Percentiles rank a stretch among this genome's conserved stretches.
These are phyloP conservation scores for Volvox carteri DNA, from an alignment of 163 green algal genomes.

Conservation along the genomic window DNA sequence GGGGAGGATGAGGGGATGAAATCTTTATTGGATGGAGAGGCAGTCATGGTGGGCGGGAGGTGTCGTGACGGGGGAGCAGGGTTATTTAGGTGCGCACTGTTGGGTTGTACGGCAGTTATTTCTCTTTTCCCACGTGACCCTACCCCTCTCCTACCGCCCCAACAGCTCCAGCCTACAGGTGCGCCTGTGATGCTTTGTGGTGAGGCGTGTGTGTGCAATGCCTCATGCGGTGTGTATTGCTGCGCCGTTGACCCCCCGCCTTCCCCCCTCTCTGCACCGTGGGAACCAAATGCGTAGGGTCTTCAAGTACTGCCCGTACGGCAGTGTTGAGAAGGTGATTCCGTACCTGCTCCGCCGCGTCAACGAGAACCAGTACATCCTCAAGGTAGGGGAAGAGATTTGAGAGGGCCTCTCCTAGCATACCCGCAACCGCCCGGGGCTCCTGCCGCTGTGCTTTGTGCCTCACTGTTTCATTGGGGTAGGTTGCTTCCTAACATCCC, in stretches of 20 bases:
- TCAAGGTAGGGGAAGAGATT: conserved; percentile 55
- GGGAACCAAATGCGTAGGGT: too few species aligned
- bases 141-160: too few species aligned
- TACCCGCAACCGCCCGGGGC: not conserved
- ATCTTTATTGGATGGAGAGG: too few species aligned
- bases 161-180: too few species aligned
- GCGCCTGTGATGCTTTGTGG: too few species aligned
- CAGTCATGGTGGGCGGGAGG: too few species aligned
- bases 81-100: too few species aligned
- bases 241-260: not conserved
- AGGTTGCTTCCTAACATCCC: not conserved
- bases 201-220: not conserved
- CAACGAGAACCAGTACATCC: conserved; percentile 85
- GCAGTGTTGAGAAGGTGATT: conserved; percentile 71
- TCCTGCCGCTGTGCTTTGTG: not conserved
- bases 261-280: not conserved
- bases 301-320: conserved; percentile 50
- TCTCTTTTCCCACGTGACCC: too few species aligned
- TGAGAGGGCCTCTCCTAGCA: not conserved
- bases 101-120: too few species aligned
- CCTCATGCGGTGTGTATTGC: not conserved
- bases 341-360: conserved; percentile 89
- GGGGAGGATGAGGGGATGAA: not conserved
- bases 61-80: too few species aligned
- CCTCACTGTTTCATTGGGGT: not conserved